Evolutionary conservation across 1,284 basidiomycete species (phyloP), one percentile per base, ranked within the genome.

Genomic region (Ganoderma lingzhi): DNA sequence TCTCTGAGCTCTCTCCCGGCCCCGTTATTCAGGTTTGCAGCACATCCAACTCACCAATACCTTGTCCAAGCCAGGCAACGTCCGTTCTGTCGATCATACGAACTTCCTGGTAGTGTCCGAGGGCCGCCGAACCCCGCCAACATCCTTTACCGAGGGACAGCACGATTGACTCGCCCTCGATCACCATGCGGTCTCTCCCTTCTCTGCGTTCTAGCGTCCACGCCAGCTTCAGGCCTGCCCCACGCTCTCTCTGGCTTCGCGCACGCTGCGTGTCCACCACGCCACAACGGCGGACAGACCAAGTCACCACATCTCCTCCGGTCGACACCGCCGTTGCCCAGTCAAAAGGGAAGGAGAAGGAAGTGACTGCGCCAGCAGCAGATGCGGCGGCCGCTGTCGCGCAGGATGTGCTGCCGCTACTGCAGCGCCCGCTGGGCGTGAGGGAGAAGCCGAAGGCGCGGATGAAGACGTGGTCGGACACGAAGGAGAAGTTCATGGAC

Each of bases 351-450:
- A 72, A 71, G 60, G 71, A 65, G 62, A 71, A 73, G 58, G 71
- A 67, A 35, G 35, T 35, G 55, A 68, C 69, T 28, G 63, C 51
- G 6, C 51, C 65, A 17, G 30, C 55, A 15, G 14, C 60, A 14
- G 58, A 65, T 48, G 17, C 30, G 9, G 23, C 65, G 19, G 61
- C 58, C n/a, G n/a, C 66, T 30, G 68, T 42, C 0, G 32, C 48
- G 0, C 78, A 76, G 35, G 70, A 78, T 74, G 69, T 78, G 69
- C 76, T 95, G 19, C 84, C 86, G 28, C 84, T 90, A 37, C 83
- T 97, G 17, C 86, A 86, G 55, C 82, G 91, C 39, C 95, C 97
- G 0, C 83, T 96, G 19, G 96, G 96, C 19, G 88, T 96, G 2
- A 78, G 78, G 15, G 85, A 88, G 67, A 84, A 82, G 28, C 95